A percentile compares a stretch with the other conserved stretches of the same genome.
Evolutionary conservation across 1,139 yeast species (phyloP).

Genomic region (Lodderomyces orthopsilosis): DNA sequence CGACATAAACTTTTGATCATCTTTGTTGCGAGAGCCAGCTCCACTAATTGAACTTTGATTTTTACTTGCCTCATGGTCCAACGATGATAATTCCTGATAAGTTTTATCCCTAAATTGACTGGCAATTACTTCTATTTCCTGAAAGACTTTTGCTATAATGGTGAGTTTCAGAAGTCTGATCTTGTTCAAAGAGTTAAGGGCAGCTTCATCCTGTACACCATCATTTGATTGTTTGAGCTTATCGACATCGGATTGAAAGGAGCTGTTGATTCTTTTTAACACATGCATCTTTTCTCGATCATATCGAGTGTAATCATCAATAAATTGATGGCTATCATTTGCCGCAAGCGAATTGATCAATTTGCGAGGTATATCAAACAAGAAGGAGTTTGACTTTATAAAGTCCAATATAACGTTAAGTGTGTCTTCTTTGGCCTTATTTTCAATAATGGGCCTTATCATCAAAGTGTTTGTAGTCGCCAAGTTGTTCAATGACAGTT

Average conservation of each 20-base stretch:
- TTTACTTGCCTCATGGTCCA: slow-evolving; percentile 34
- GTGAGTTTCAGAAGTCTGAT: slow-evolving; percentile 38
- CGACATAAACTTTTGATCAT: slow-evolving; percentile 27
- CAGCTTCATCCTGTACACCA: neutral
- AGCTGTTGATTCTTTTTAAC: neutral
- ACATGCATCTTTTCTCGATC: slow-evolving; percentile 22
- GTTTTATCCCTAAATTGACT: slow-evolving; percentile 60
- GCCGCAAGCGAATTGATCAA: slow-evolving; percentile 52
- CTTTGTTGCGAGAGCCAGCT: neutral
- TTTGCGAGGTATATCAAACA: slow-evolving; percentile 71
- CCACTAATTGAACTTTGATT: slow-evolving; percentile 15
- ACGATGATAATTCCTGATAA: slow-evolving; percentile 54
- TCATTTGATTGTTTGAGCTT: neutral
- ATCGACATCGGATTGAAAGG: neutral
- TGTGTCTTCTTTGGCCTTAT: slow-evolving; percentile 57
- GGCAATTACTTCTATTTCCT: slow-evolving; percentile 63
- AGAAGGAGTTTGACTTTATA: slow-evolving; percentile 56
- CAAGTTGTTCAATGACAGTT: slow-evolving; percentile 45
- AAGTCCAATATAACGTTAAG: slow-evolving; percentile 60
- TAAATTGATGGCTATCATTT: slow-evolving; percentile 67
- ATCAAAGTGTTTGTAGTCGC: slow-evolving; percentile 61
- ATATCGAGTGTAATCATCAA: slow-evolving; percentile 65
- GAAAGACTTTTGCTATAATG: slow-evolving; percentile 49
- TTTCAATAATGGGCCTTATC: slow-evolving; percentile 74
- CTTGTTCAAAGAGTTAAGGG: slow-evolving; percentile 17